Percentiles rank a stretch among this genome's conserved stretches.
Conservation (phyloP, 2,329 filamentous ascomycete genomes). For the Aureobasidium sp. region DNA sequence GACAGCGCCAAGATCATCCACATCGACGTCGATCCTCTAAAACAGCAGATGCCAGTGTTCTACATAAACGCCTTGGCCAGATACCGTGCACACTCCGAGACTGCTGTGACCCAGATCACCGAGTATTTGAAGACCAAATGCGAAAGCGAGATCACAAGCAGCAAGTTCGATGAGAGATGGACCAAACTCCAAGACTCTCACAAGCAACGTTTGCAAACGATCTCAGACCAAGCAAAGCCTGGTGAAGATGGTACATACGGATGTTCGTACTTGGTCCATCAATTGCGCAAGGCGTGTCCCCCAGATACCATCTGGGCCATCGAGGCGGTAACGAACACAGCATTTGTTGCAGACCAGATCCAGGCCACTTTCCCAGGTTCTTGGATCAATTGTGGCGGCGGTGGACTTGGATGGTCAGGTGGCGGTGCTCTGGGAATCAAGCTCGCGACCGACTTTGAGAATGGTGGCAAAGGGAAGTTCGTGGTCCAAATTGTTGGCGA, state of each 20-base stretch:
- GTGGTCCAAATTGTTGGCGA: conserved; percentile 60
- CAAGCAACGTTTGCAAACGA: conserved; percentile 49
- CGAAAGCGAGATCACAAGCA: conserved; percentile 32
- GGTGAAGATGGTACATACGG: conserved; percentile 55
- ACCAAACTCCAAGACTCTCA: conserved; percentile 51
- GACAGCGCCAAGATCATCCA: conserved; percentile 53
- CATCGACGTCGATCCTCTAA: conserved; percentile 59
- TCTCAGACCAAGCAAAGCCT: conserved; percentile 51
- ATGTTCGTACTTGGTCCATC: conserved; percentile 47
- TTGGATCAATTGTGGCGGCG: conserved; percentile 75
- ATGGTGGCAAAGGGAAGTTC: conserved; percentile 48
- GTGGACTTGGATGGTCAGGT: conserved; percentile 73
- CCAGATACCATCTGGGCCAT: conserved; percentile 64
- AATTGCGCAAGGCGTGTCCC: conserved; percentile 50
- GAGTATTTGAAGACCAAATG: conserved; percentile 48
- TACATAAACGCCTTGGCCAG: conserved; percentile 47
- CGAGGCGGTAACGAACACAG: conserved; percentile 68
- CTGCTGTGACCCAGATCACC: conserved; percentile 61
- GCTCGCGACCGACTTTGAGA: conserved; percentile 51
- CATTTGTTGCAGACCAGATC: conserved; percentile 61
- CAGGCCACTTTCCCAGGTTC: conserved; percentile 59
- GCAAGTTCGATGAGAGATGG: conserved; percentile 41
- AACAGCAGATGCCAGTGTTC: conserved; percentile 53
- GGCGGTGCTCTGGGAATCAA: conserved; percentile 69
- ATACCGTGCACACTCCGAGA: conserved; percentile 44